Evolutionary conservation across 192 early-diverging fungal genomes (phyloP).

Genomic region (Dissophora ornata): DNA sequence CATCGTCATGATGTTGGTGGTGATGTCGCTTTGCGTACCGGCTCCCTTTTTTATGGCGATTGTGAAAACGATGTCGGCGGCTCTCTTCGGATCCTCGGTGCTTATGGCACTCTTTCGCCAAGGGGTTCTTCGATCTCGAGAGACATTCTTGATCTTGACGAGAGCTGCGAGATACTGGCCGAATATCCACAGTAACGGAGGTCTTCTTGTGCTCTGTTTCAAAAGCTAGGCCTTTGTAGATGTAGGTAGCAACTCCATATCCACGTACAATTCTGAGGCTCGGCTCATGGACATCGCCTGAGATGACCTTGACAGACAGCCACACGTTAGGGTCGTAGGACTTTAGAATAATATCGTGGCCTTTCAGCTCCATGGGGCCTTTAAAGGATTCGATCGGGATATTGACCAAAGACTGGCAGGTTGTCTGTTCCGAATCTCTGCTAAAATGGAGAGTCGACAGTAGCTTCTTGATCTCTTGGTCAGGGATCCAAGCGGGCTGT

Average conservation of each 20-base stretch:
- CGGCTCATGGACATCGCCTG: not conserved
- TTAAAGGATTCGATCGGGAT: not conserved
- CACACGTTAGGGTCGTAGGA: not conserved
- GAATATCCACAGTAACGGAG: not conserved
- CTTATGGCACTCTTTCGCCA: not conserved
- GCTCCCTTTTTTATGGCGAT: not conserved
- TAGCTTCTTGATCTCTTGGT: not conserved
- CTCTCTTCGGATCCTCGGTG: not conserved
- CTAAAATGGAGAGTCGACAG: not conserved
- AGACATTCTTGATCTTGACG: not conserved
- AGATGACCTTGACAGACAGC: not conserved
- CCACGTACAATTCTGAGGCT: not conserved
- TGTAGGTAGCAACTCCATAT: not conserved
- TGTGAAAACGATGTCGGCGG: not conserved
- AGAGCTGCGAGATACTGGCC: not conserved
- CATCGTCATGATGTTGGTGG: too few relatives aligned
- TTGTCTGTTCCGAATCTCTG: not conserved
- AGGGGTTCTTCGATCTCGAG: not conserved
- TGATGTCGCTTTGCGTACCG: not conserved
- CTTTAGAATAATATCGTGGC: conserved; percentile 1
- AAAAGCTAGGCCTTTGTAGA: not conserved
- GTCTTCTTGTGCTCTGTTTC: not conserved
- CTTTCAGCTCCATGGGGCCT: not conserved
- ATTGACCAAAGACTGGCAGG: not conserved
- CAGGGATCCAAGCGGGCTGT: not conserved